phyloP scores from a whole-genome alignment of 2,329 filamentous ascomycete genomes.

The Blastomyces gilchristii region DNA sequence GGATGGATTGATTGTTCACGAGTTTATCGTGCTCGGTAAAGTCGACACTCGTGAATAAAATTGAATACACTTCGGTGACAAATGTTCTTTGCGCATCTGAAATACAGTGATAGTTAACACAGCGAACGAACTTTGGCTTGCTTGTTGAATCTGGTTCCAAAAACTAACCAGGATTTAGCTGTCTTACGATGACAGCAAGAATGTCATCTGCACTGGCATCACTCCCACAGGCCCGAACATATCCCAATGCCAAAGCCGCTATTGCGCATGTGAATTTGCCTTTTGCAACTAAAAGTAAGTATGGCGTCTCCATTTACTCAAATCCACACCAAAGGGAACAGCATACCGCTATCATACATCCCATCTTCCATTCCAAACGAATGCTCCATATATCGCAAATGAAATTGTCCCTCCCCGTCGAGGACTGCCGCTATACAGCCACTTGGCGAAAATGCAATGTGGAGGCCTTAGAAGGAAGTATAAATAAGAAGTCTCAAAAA shows the following conservation, averaged over 20 bases:
- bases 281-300: constrained; percentile 12
- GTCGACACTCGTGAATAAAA: constrained; percentile 65
- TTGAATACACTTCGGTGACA: constrained; percentile 56
- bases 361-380: constrained; percentile 30
- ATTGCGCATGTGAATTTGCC: constrained; percentile 44
- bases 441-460: constrained; percentile 37
- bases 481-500: neutral
- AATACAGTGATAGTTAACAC: neutral
- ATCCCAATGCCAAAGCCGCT: constrained; percentile 49
- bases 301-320: neutral
- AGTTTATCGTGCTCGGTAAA: constrained; percentile 72
- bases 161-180: constrained; percentile 30
- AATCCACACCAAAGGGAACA: neutral
- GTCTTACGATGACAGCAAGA: constrained; percentile 53
- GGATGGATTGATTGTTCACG: constrained; percentile 61
- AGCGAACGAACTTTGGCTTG: neutral
- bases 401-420: constrained; percentile 31
- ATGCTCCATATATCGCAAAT: constrained; percentile 32
- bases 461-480: constrained; percentile 22
- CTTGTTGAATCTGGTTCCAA: neutral
- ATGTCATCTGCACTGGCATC: constrained; percentile 58
- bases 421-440: constrained; percentile 32
- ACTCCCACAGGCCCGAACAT: constrained; percentile 39
- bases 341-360: constrained; percentile 31
- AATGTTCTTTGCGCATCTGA: constrained; percentile 52